Conservation (phyloP, 257 asterid species). For the Plantago ovata region DNA sequence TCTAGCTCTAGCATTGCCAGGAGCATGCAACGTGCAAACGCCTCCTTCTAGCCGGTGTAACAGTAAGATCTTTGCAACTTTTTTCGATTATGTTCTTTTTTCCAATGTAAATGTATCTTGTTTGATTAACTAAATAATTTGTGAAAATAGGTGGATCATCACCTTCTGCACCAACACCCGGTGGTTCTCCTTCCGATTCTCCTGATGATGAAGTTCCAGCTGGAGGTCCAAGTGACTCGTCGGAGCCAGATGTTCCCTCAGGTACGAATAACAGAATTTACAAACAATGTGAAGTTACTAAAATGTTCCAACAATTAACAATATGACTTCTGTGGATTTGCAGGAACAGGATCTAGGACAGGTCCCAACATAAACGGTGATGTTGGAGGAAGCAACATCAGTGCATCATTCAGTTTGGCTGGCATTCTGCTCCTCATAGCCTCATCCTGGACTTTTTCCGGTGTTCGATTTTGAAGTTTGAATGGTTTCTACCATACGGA, state of each 20-base stretch:
- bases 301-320: not conserved
- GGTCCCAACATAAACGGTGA: conserved; percentile 26
- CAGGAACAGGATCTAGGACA: conserved; percentile 36
- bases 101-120: not conserved
- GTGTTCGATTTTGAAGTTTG: conserved; percentile 18
- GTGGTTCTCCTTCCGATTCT: conserved; percentile 29
- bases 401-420: conserved; percentile 16
- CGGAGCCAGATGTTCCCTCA: conserved; percentile 28
- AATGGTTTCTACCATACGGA: not conserved
- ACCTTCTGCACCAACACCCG: conserved; percentile 28
- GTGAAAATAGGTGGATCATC: conserved; percentile 29
- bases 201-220: conserved; percentile 21
- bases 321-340: not conserved
- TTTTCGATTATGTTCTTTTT: not conserved
- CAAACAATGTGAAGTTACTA: too few relatives aligned
- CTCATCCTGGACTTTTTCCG: conserved; percentile 22
- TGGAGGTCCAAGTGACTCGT: conserved; percentile 23
- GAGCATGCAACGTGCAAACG: conserved; percentile 47
- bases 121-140: not conserved
- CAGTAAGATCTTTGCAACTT: conserved; percentile 20
- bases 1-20: conserved; percentile 45
- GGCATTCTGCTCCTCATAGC: conserved; percentile 20
- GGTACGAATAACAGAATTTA: conserved; percentile 18
- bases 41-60: conserved; percentile 42
- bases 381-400: conserved; percentile 28